These are phyloP conservation scores for Capsicum baccatum DNA, from an alignment of 257 asterid genomes.

Conservation along the genomic window DNA sequence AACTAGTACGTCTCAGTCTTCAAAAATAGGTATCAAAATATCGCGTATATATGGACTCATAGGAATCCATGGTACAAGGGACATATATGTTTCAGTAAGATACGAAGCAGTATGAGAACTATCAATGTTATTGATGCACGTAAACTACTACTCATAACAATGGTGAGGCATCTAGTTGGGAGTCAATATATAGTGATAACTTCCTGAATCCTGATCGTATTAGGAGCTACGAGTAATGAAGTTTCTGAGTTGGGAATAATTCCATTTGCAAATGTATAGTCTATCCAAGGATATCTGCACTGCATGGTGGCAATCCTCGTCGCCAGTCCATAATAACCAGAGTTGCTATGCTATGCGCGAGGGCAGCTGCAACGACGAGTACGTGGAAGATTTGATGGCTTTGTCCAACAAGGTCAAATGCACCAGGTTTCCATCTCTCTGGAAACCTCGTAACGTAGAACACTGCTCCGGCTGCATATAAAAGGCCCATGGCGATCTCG, in stretches of 20 bases:
- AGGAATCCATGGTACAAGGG: not conserved
- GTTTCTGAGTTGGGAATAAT: constrained; percentile 9
- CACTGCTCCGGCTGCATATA: constrained; percentile 71
- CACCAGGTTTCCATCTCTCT: constrained; percentile 89
- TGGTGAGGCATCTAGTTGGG: not conserved
- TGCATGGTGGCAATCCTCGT: constrained; percentile 47
- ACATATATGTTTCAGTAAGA: constrained; percentile 16
- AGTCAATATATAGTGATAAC: not conserved
- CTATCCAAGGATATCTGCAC: constrained; percentile 19
- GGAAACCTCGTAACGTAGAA: constrained; percentile 80
- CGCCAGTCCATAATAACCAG: constrained; percentile 84
- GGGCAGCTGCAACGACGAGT: constrained; percentile 80
- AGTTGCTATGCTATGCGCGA: constrained; percentile 72
- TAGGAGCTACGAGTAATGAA: not conserved
- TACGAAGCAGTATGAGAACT: not conserved
- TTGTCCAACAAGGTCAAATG: constrained; percentile 85
- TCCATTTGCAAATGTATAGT: not conserved
- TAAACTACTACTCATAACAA: not conserved
- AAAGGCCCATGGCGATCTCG: constrained; percentile 78
- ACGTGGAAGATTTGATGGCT: constrained; percentile 94
- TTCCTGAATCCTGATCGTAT: not conserved
- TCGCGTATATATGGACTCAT: not conserved
- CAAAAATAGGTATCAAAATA: not conserved
- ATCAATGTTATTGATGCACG: not conserved
- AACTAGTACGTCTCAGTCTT: not conserved